phyloP scores from a whole-genome alignment of 2,329 filamentous ascomycete species.

The Lachnum nothofagi region DNA sequence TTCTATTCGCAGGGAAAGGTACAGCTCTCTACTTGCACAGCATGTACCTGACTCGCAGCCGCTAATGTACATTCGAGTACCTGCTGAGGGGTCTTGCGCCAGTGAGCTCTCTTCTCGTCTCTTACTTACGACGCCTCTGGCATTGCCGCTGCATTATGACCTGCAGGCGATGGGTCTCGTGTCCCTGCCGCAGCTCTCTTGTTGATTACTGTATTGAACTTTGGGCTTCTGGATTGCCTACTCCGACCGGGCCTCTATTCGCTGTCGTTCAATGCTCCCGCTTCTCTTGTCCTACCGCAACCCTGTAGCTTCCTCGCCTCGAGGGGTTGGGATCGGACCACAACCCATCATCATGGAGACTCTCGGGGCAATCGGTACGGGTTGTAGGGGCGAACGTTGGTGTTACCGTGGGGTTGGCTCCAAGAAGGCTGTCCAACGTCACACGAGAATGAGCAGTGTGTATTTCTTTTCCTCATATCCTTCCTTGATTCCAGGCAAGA shows the following conservation, averaged over 20 bases:
- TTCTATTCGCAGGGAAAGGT: no score
- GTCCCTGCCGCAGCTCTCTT: conserved; percentile 3
- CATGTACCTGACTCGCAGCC: no score
- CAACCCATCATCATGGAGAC: conserved; percentile 1
- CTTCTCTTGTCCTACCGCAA: neutral
- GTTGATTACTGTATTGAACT: no score
- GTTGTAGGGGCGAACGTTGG: neutral
- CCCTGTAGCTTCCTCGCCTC: neutral
- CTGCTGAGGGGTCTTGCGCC: no score
- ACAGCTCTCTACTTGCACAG: no score
- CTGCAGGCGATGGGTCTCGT: conserved; percentile 10
- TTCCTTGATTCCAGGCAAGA: neutral
- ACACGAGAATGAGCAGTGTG: neutral
- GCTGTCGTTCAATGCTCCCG: neutral
- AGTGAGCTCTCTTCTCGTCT: neutral
- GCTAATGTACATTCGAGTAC: no score
- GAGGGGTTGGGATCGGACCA: conserved; percentile 3
- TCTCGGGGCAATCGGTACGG: conserved; percentile 2
- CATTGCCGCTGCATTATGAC: conserved; percentile 3
- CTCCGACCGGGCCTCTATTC: neutral
- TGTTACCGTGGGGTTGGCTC: conserved; percentile 11
- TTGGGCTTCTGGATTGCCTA: neutral
- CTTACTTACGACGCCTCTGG: neutral
- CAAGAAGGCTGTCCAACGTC: neutral
- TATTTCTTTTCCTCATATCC: conserved; percentile 3